A percentile compares a stretch with the other conserved stretches of the same genome.
Evolutionary conservation across 257 asterid species (phyloP).

Genomic region (Fraxinus cuspidata): DNA sequence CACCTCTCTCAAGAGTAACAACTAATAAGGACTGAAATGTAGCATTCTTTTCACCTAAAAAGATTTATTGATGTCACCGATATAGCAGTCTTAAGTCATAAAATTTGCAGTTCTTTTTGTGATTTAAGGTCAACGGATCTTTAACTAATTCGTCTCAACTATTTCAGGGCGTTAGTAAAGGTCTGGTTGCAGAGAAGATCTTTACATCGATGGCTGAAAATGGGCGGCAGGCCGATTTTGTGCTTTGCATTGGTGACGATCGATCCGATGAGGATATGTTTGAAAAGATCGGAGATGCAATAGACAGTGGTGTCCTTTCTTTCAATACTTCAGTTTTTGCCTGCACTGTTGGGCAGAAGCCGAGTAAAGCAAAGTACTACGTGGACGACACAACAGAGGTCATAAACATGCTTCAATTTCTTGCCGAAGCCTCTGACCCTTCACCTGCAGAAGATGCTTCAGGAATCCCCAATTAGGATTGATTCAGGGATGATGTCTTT

Average conservation of each 20-base stretch:
- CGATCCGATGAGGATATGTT: constrained; percentile 67
- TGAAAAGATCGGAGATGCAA: constrained; percentile 43
- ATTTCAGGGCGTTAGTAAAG: constrained; percentile 56
- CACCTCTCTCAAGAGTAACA: neutral
- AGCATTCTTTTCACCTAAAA: neutral
- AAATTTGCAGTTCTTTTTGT: neutral
- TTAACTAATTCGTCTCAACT: constrained; percentile 5
- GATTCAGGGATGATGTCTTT: neutral
- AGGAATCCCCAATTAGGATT: constrained; percentile 22
- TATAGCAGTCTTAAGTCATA: neutral
- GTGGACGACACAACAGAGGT: constrained; percentile 50
- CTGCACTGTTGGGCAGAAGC: constrained; percentile 60
- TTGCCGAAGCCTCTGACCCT: constrained; percentile 30
- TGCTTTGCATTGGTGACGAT: constrained; percentile 58
- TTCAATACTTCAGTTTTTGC: constrained; percentile 39
- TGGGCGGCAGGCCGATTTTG: constrained; percentile 46
- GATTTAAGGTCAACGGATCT: neutral
- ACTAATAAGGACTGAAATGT: neutral
- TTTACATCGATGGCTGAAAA: constrained; percentile 38
- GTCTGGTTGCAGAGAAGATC: constrained; percentile 50
- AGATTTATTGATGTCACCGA: neutral
- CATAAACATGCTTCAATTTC: constrained; percentile 43
- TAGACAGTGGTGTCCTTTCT: constrained; percentile 29
- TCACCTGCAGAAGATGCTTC: constrained; percentile 18
- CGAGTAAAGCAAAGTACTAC: constrained; percentile 58